Base-by-base conservation (phyloP, 2,329 filamentous ascomycete species). In the Hypoxylon sp. region DNA sequence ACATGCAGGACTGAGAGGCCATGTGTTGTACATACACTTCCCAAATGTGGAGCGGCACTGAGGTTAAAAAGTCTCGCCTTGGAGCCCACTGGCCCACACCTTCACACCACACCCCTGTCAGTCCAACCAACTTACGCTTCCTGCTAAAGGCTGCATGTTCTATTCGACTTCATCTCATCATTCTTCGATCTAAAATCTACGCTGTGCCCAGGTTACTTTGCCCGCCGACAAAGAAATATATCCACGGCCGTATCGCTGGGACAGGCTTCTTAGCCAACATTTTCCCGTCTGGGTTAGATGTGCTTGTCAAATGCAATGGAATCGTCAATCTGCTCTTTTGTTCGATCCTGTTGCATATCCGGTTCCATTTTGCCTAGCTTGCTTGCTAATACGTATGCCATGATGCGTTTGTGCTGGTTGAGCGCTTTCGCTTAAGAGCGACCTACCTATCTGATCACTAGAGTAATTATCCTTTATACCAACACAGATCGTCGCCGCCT, bases 151-250 rank as follows among this genome's bases (percentile, higher is more conserved):
- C 70, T 76, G 74, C 74, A 76, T 73, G 72, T 71, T 75, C 75
- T 75, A 76, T 76, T 76, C 75, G 69, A 77, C 75, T 76, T 77
- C 75, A 77, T 73, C 74, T 77, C 75, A 74, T 77, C 74, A 74
- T 73, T 74, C 68, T 59, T 62, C 44, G 50, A 66, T 71, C 63
- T 61, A 60, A 66, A 66, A 64, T 71, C 56, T 61, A 66, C 63
- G 44, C 31, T 56, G 40, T 55, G 30, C 30, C 58, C 31, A 37
- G 22, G 14, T 60, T 44, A 51, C 57, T 50, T 48, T 58, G 35
- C 27, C 58, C 37, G 46, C 58, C 58, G 31, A 71, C 68, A 66
- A 71, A 68, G 65, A 64, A 56, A 20, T 22, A 56, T 58, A 5
- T 17, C 25, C 50, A 50, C 46, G 50, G 44, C 48, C 30, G 31